phyloP scores from a whole-genome alignment of 768 basidiomycete genomes.

The Pleurotus djamor region DNA sequence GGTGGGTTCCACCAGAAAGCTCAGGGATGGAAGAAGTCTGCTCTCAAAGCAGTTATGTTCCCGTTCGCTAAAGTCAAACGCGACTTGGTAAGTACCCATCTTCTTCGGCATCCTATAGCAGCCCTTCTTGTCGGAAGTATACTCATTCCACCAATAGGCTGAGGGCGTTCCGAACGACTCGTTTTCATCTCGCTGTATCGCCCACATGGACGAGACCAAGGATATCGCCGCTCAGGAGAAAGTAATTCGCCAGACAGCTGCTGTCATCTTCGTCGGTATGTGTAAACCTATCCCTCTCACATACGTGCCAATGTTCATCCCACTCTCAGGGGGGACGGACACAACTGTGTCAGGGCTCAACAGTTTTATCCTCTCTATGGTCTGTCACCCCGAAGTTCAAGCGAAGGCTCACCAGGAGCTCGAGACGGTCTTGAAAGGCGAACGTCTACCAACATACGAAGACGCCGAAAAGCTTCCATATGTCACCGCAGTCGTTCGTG shows the following conservation, averaged over 20 bases:
- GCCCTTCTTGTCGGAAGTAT: neutral
- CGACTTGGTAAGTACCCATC: slow-evolving; percentile 23
- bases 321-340: slow-evolving; percentile 24
- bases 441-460: slow-evolving; percentile 28
- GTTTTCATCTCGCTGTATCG: slow-evolving; percentile 3
- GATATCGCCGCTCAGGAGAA: neutral
- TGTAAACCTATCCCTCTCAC: neutral
- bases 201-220: neutral
- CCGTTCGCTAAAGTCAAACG: slow-evolving; percentile 34
- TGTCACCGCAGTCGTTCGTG: slow-evolving; percentile 30
- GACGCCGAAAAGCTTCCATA: slow-evolving; percentile 30
- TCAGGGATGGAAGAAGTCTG: slow-evolving; percentile 23
- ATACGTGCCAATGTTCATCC: neutral
- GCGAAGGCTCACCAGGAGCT: slow-evolving; percentile 32
- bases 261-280: slow-evolving; percentile 3
- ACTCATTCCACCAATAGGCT: neutral
- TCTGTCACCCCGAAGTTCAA: slow-evolving; percentile 30
- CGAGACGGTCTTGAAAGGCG: slow-evolving; percentile 27
- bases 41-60: slow-evolving; percentile 29
- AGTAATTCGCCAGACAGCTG: neutral
- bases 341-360: slow-evolving; percentile 29
- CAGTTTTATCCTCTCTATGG: slow-evolving; percentile 33
- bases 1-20: slow-evolving; percentile 40
- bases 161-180: slow-evolving; percentile 8
- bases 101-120: neutral